phyloP scores from a whole-genome alignment of 169 alveolate genomes.

The Cystoisospora suis region DNA sequence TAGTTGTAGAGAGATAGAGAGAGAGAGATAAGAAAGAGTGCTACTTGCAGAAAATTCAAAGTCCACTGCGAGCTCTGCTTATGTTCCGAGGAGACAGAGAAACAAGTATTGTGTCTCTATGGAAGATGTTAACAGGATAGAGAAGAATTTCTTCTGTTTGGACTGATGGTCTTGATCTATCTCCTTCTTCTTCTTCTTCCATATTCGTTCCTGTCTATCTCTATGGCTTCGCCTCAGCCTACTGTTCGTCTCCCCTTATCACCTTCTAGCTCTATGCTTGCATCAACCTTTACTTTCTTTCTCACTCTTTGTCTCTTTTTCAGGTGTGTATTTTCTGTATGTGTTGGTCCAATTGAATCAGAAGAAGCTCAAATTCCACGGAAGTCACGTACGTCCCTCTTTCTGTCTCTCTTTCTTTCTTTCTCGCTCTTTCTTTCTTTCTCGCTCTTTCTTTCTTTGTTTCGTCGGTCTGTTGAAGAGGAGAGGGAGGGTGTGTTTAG shows the following conservation, averaged over 20 bases:
- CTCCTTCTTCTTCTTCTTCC: background rate
- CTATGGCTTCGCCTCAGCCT: background rate
- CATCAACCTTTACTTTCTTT: background rate
- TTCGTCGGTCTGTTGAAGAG: too few species aligned
- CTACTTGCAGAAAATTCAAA: too few species aligned
- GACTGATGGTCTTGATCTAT: background rate
- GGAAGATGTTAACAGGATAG: background rate
- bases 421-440: background rate
- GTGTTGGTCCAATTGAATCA: background rate
- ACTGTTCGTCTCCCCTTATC: background rate
- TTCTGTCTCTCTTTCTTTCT: background rate
- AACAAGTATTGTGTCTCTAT: background rate
- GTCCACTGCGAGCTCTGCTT: too few species aligned
- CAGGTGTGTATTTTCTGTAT: slow-evolving; percentile 19
- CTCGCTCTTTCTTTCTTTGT: too few species aligned
- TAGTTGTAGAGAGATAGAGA: too few species aligned
- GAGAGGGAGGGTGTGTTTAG: too few species aligned
- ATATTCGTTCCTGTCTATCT: too few species aligned
- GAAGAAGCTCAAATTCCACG: background rate
- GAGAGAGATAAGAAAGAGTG: too few species aligned
- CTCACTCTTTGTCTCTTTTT: background rate
- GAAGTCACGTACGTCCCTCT: background rate
- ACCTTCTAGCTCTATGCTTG: background rate
- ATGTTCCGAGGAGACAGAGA: background rate
- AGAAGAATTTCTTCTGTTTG: background rate